phyloP scores from a whole-genome alignment of 441 rosid genomes.

The Erodium chrysanthum region DNA sequence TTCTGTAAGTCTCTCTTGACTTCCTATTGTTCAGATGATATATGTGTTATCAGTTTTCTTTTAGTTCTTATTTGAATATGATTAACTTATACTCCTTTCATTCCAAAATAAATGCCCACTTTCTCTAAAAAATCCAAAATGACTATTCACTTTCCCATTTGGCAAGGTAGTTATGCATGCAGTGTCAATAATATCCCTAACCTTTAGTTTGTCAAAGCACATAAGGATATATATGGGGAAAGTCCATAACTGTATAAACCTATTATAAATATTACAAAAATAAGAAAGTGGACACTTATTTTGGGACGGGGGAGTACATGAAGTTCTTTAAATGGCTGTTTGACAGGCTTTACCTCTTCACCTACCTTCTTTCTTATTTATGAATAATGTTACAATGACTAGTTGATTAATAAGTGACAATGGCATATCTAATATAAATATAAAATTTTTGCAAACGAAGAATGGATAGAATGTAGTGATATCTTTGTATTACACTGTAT shows the following conservation, averaged over 20 bases:
- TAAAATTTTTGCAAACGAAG: too few relatives aligned
- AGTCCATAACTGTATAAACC: not conserved
- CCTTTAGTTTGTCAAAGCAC: not conserved
- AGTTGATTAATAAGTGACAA: too few relatives aligned
- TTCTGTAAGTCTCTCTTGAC: slow-evolving; percentile 26
- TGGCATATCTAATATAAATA: too few relatives aligned
- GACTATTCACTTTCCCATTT: not conserved
- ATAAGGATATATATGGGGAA: not conserved
- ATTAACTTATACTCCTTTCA: not conserved
- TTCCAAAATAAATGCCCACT: not conserved
- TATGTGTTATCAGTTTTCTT: not conserved
- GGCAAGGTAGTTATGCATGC: not conserved
- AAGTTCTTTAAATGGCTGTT: too few relatives aligned
- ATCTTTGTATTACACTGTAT: too few relatives aligned
- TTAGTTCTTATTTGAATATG: not conserved
- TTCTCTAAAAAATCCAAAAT: not conserved
- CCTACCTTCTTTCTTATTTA: too few relatives aligned
- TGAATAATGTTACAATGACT: too few relatives aligned
- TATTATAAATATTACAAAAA: not conserved
- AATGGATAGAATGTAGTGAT: too few relatives aligned
- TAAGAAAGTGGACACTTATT: not conserved
- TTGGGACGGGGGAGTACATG: not conserved
- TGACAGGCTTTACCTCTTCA: too few relatives aligned
- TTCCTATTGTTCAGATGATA: slow-evolving; percentile 3
- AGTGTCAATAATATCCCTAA: not conserved